Evolutionary conservation across 1,139 yeast genomes (phyloP), one percentile per base, ranked within the genome.

Genomic region (Saccharomyces hybrid): DNA sequence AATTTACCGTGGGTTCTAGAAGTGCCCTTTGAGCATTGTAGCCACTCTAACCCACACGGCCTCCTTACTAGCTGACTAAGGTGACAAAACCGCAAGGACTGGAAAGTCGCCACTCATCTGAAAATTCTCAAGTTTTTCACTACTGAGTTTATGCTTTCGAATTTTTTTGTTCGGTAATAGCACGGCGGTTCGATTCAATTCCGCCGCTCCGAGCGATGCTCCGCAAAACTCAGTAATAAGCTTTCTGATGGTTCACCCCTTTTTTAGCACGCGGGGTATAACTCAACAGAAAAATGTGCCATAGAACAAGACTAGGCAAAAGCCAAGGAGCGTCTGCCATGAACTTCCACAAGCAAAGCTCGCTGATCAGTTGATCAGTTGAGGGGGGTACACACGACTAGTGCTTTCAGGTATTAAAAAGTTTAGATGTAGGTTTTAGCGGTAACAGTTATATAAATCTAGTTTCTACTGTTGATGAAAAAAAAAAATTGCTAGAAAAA

Each of bases 221-320:
- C 27, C 50, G 28, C 50, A 48, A 26, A 27, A 32, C 28, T 4
- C 26, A n/a, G 26, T 16, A 48, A 29, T 25, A 34, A 26, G 50
- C 25, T 48, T 34, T 25, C 16, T 32, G 5, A 5, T 7, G 50
- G 14, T 9, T 7, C 13, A 13, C n/a, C 42, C 25, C 42, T 23
- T 23, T 8, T 23, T 23, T 47, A 11, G n/a, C 16, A 13, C 32
- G 32, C 32, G 41, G 32, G 50, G 41, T 38, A 16, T 16, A 47
- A 29, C 41, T 23, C 42, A 29, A 47, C 32, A 47, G n/a, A 32
- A 31, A 42, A 42, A 50, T 46, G 48, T 49, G 46, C 47, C 48
- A 31, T 16, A 19, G 25, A 38, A 19, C 23, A 8, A 16, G 42
- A 16, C 44, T 16, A 38, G 44, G 19, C 25, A 16, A 38, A 38